Evolutionary conservation across 2,329 filamentous ascomycete genomes (phyloP), one percentile per base, ranked within the genome.

Genomic region (Allantophomopsis lycopodina): DNA sequence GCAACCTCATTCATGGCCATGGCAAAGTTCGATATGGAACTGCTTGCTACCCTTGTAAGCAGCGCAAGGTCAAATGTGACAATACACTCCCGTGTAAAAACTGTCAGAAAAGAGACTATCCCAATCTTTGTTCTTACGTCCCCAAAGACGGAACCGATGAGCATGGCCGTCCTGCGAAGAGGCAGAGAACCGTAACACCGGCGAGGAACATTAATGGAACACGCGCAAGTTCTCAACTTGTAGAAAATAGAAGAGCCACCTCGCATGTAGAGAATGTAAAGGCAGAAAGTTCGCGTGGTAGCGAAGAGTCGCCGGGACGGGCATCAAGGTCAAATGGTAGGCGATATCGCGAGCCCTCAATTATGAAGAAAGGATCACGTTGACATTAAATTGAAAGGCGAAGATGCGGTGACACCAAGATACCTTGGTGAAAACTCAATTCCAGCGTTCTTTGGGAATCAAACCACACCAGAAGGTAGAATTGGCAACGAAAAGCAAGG

Each of bases 361-460:
- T 28, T 3, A 34, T 34, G 32, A 34, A 34, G 16, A 11, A 34
- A 34, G 16, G 6, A 34, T 15, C 10, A 34, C 12, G 12, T 6
- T 34, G 32, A 17, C 13, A 17, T 8, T 34, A 3, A 13, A 14
- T 17, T 2, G 4, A 34, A 34, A 17, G 32, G 79, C 41, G 61
- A 68, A 18, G 73, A 79, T 39, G 55, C 61, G 38, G 60, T 64
- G 39, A 69, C 73, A 42, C 69, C 74, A 36, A 66, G 76, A 33
- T 80, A 79, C 54, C 64, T 80, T 28, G 76, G 76, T 20, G 73
- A 79, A 51, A 80, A 80, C 55, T 79, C 74, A 52, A 80, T 79
- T 40, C 75, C 76, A 7, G 76, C 73, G n/a, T 59, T 80, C 30
- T 60, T 80, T 32, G 66, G 73, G 42, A 75, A 79, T 50, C 75